phyloP scores from a whole-genome alignment of 495 filamentous ascomycete genomes.

The Neurospora sp. region DNA sequence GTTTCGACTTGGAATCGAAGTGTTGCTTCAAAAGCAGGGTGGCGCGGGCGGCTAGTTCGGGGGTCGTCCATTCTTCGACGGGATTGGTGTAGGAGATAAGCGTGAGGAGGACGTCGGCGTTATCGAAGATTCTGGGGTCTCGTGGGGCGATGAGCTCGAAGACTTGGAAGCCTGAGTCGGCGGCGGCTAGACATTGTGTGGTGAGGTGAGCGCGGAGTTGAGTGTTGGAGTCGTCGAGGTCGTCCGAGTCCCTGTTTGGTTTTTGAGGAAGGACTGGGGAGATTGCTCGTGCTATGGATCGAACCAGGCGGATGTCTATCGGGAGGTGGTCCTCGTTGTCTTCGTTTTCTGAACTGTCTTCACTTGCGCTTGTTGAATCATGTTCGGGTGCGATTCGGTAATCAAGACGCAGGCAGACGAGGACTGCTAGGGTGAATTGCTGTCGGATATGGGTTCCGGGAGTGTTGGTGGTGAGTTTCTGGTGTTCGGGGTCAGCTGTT shows the following conservation, averaged over 20 bases:
- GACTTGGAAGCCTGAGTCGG: slow-evolving; percentile 3
- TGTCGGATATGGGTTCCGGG: background rate
- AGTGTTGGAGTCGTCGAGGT: background rate
- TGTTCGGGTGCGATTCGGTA: background rate
- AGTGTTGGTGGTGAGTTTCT: background rate
- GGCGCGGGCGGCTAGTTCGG: slow-evolving; percentile 21
- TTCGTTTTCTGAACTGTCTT: background rate
- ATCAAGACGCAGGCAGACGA: slow-evolving; percentile 4
- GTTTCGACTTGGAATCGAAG: slow-evolving; percentile 12
- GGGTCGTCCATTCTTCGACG: slow-evolving; percentile 45
- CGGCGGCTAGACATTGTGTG: background rate
- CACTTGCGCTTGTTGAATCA: background rate
- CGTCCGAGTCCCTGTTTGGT: background rate
- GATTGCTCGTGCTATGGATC: slow-evolving; percentile 5
- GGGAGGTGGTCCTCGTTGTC: background rate
- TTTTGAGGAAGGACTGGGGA: slow-evolving; percentile 3
- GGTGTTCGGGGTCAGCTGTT: background rate
- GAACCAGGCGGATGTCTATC: background rate
- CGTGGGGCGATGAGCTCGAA: slow-evolving; percentile 6
- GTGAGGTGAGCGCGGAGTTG: background rate
- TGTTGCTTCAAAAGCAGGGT: slow-evolving; percentile 33
- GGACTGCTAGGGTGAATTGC: slow-evolving; percentile 4
- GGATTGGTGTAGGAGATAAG: slow-evolving; percentile 38
- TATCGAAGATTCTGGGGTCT: background rate
- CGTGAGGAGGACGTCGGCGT: slow-evolving; percentile 16